Evolutionary conservation across 768 basidiomycete genomes (phyloP), one percentile per base, ranked within the genome.

Genomic region (Cubamyces sp.): DNA sequence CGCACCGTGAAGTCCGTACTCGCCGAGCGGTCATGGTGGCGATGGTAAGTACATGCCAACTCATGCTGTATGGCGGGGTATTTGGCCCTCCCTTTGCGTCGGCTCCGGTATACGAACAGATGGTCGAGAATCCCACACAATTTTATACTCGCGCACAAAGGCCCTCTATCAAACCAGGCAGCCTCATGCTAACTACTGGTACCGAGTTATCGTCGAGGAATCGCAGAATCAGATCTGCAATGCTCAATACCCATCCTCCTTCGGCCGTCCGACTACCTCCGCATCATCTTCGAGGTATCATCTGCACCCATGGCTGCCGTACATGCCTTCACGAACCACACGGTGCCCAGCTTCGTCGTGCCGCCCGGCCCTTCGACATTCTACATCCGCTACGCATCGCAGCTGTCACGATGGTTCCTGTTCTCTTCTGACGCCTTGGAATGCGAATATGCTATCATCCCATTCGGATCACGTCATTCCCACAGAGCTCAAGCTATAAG

Each of bases 381-480:
- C 25, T 49, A 28, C 26, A 49, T 11, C 48, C 21, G 25, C 21
- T 26, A 26, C 19, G 5, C 48, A 49, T 14, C 14, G 48, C 26
- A 9, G 40, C 39, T 15, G 57, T 57, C 57, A 57, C 57, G 57
- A 49, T 54, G 53, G 53, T 54, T 39, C 52, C 51, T 48, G 23
- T 61, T 45, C 45, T 30, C 60, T 54, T 30, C 52, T 49, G 60
- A 45, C 52, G 43, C 34, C 60, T 54, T 54, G 60, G 7, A 52
- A 34, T 61, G 34, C 46, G 54, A 28, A 54, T 40, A 9, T 54
- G 53, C 60, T 61, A 54, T 61, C 60, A 34, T 54, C 46, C 46
- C 40, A 48, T 54, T 45, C 14, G 15, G 46, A 54, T 61, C 47
- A 45, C 60, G 58, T 45, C 58, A 60, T 60, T 37, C 23, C 3